phyloP scores from a whole-genome alignment of 2,329 filamentous ascomycete species.

The Colletotrichum agaves region DNA sequence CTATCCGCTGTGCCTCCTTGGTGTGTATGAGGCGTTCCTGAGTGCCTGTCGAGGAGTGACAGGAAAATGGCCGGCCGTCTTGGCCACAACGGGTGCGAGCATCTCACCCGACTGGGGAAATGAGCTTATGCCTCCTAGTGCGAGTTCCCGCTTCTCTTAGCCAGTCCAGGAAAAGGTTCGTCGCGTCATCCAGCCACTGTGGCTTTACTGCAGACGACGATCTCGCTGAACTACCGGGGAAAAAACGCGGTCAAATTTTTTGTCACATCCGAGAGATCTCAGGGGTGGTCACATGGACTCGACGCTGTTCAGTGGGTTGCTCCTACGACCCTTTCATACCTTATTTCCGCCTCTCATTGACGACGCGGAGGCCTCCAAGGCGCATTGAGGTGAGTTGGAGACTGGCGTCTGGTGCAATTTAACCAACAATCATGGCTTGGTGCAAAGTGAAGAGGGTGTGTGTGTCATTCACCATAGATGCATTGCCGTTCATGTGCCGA shows the following conservation, averaged over 20 bases:
- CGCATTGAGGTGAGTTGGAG: background rate
- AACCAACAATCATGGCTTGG: background rate
- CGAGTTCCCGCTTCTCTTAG: background rate
- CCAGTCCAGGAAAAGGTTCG: slow-evolving; percentile 8
- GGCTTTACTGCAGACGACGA: slow-evolving; percentile 12
- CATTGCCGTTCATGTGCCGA: slow-evolving; percentile 15
- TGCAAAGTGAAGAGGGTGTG: background rate
- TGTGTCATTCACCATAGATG: background rate
- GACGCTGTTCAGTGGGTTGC: background rate
- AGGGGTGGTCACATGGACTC: background rate
- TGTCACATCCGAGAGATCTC: background rate
- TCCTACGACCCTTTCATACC: background rate
- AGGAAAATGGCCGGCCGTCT: background rate
- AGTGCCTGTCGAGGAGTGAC: background rate
- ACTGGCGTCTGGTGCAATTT: background rate
- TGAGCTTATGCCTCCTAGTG: slow-evolving; percentile 24
- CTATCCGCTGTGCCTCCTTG: background rate
- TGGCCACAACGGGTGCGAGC: slow-evolving; percentile 8
- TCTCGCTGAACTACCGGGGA: slow-evolving; percentile 9
- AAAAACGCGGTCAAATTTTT: background rate
- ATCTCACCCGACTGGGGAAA: slow-evolving; percentile 1
- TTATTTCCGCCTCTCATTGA: background rate
- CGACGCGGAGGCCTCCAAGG: background rate
- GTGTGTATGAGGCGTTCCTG: background rate
- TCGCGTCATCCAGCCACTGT: slow-evolving; percentile 21